These are phyloP conservation scores for Coniochaeta sp. DNA, from an alignment of 2,329 filamentous ascomycete species.

Conservation along the genomic window DNA sequence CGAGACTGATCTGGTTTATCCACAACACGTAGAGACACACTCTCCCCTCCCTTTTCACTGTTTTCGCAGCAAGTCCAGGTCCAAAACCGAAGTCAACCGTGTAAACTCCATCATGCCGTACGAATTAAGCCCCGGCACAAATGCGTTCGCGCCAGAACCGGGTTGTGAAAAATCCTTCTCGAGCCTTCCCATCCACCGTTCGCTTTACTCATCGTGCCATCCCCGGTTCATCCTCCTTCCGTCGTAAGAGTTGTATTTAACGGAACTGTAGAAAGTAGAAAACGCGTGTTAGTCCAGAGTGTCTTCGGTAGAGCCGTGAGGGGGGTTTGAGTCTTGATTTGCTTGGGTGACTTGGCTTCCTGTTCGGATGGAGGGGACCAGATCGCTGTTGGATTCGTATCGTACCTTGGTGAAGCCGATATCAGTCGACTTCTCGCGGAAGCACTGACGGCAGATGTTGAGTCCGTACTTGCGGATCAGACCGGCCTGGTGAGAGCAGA, in stretches of 20 bases:
- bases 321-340: no score
- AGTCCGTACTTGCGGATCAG: conserved; percentile 99
- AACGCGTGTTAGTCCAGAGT: background rate
- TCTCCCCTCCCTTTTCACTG: conserved; percentile 5
- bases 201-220: background rate
- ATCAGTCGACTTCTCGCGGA: conserved; percentile 66
- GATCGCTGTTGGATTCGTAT: no score
- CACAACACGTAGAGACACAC: background rate
- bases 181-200: background rate
- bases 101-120: conserved; percentile 10
- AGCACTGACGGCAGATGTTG: conserved; percentile 78
- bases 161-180: background rate
- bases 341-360: no score
- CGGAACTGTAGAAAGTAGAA: background rate
- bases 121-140: background rate
- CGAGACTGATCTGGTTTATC: conserved; percentile 1
- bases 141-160: conserved; percentile 4
- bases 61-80: conserved; percentile 9
- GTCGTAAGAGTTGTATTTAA: background rate
- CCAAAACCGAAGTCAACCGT: conserved; percentile 7
- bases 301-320: background rate
- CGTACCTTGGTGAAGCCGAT: conserved; percentile 68
- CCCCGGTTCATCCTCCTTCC: background rate
- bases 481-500: conserved; percentile 92
- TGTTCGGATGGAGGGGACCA: no score